Percentiles rank a stretch among this genome's conserved stretches.
phyloP scores from a whole-genome alignment of 805 yeast genomes.

The Yarrowia sp. region DNA sequence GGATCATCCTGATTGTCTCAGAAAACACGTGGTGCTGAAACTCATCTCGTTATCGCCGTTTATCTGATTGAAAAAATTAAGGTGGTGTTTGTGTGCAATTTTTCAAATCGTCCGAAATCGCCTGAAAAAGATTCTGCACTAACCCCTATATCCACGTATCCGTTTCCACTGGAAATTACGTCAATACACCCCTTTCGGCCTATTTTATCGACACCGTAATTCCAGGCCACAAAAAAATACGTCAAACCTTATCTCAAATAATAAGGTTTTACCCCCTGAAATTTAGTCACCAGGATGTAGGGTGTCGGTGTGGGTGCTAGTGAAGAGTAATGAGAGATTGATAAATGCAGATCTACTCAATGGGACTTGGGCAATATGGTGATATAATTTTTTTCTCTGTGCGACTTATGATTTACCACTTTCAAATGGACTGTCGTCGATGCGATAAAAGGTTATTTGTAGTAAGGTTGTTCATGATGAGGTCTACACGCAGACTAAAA shows the following conservation, averaged over 20 bases:
- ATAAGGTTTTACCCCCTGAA: constrained; percentile 15
- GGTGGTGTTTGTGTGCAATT: neutral
- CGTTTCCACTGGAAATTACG: neutral
- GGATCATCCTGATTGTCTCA: no score
- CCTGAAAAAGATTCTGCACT: no score
- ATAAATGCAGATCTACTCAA: neutral
- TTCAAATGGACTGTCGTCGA: no score
- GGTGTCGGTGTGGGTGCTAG: no score
- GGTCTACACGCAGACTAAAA: no score
- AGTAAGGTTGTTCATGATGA: no score
- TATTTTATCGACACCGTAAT: neutral
- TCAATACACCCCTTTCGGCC: neutral
- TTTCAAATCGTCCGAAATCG: no score
- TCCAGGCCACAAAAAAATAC: neutral
- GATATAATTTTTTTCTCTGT: neutral
- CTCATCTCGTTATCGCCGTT: no score
- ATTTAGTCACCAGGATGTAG: constrained; percentile 2
- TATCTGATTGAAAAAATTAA: neutral
- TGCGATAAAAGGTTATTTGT: no score
- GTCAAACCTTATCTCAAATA: neutral
- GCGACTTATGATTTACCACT: no score
- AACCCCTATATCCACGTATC: neutral
- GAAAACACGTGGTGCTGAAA: no score
- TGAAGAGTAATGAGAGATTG: no score
- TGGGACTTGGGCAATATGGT: neutral